Base-by-base conservation (phyloP, 208 protist genomes). In the Leishmania tarentolae region DNA sequence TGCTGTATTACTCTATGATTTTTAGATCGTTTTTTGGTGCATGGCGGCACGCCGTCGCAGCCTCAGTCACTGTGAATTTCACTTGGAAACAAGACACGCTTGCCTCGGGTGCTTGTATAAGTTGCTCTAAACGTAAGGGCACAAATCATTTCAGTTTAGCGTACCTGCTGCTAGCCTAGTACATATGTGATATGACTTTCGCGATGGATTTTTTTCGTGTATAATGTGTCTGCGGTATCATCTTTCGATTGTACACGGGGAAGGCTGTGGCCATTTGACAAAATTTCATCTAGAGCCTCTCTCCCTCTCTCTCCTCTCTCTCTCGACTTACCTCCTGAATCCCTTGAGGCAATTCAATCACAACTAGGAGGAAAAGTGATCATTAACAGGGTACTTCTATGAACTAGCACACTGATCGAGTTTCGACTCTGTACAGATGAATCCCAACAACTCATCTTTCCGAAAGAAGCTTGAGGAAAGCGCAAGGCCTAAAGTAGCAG, bases 401-500 rank as follows among this genome's bases (percentile, higher is more conserved):
- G 19, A 15, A 4, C 35, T 50, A 37, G 46, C 24, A 73, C 50
- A 3, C 13, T 21, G 8, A 61, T 61, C 44, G 35, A 59, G 31
- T 42, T n/a, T 21, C n/a, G 31, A 42, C n/a, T 61, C 31, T 61
- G 37, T 40, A 52, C 8, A 75, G n/a, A 76, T 81, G 78, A n/a
- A 81, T 24, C 46, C 35, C 6, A 56, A 81, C n/a, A 50, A 69
- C 53, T 40, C 66, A 19, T 68, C 78, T 57, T 91, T 91, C 56
- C 75, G 81, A 15, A 82, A 86, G n/a, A 88, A 87, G 71, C 83
- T 94, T 31, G 86, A 93, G 73, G 82, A 87, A 35, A 93, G 86
- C 75, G 83, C 89, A 35, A 85, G 82, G 50, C 85, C 86, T 31
- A 87, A 93, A 77, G 87, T 66, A 8, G 82, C 68, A 11, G 65